These are phyloP conservation scores for Hyphopichia fennica DNA, from an alignment of 1,139 yeast genomes.

Conservation along the genomic window DNA sequence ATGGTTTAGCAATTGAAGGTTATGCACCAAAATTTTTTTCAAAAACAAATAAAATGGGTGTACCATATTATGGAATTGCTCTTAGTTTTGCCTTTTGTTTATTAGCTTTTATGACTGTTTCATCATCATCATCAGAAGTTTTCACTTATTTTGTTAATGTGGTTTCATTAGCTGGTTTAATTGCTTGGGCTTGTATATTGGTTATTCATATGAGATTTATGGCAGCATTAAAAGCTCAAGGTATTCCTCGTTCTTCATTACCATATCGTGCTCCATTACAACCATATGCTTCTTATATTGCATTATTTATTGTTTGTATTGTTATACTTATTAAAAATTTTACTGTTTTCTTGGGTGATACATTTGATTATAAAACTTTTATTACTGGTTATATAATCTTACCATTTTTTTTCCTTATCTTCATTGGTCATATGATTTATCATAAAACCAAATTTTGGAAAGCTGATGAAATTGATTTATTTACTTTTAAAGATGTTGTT, in stretches of 20 bases:
- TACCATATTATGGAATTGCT: constrained; percentile 34
- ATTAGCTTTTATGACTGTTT: constrained; percentile 64
- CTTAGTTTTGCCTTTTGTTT: constrained; percentile 48
- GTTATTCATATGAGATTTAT: constrained; percentile 63
- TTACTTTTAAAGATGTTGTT: constrained; percentile 61
- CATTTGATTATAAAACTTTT: constrained; percentile 58
- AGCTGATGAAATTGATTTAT: constrained; percentile 63
- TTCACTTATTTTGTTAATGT: constrained; percentile 71
- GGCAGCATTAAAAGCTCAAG: constrained; percentile 68
- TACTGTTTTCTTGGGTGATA: constrained; percentile 60
- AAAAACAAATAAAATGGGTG: constrained; percentile 35
- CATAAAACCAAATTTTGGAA: constrained; percentile 52
- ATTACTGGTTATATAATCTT: constrained; percentile 79
- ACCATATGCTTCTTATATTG: constrained; percentile 62
- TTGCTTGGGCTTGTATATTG: constrained; percentile 69
- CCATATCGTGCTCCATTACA: constrained; percentile 66
- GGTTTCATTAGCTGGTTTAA: constrained; percentile 68
- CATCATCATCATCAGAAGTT: constrained; percentile 51
- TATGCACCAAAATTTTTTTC: constrained; percentile 41
- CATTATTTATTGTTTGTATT: constrained; percentile 53
- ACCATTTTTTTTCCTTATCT: constrained; percentile 60
- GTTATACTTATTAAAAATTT: constrained; percentile 72
- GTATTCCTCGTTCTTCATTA: constrained; percentile 35
- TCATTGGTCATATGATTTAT: constrained; percentile 58
- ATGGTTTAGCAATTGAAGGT: constrained; percentile 47